These are phyloP conservation scores for Candida orba DNA, from an alignment of 805 yeast species.

Conservation along the genomic window DNA sequence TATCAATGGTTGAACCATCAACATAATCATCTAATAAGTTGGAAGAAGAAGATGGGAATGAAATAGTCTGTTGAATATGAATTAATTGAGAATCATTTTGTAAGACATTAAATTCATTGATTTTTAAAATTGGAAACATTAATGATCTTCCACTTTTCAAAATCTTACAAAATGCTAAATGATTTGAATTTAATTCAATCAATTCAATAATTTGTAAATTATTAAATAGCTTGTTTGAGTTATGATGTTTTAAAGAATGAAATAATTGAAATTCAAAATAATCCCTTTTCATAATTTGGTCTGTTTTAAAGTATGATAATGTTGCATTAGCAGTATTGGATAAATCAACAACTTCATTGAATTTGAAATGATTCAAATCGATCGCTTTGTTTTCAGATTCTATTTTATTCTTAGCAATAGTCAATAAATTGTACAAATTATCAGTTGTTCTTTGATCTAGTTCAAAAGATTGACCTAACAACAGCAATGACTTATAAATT, in stretches of 20 bases:
- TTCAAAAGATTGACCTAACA: neutral
- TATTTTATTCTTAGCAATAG: constrained; percentile 15
- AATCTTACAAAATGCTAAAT: constrained; percentile 16
- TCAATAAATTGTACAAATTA: neutral
- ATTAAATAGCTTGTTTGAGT: neutral
- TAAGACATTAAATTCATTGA: constrained; percentile 9
- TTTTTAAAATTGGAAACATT: constrained; percentile 18
- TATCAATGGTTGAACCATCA: constrained; percentile 4
- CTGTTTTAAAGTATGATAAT: constrained; percentile 13
- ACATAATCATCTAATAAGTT: neutral
- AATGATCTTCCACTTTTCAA: constrained; percentile 21
- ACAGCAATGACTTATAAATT: neutral
- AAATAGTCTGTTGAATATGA: neutral
- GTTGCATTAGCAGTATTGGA: neutral
- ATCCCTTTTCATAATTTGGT: constrained; percentile 18
- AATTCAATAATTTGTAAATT: constrained; percentile 13
- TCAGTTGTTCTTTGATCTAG: neutral
- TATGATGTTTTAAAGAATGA: constrained; percentile 3
- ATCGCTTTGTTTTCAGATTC: constrained; percentile 16
- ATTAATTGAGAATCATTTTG: constrained; percentile 10
- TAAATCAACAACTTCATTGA: constrained; percentile 14
- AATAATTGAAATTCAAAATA: constrained; percentile 17
- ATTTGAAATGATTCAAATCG: constrained; percentile 15
- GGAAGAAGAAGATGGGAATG: neutral
- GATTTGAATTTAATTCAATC: constrained; percentile 12